A percentile compares a stretch with the other conserved stretches of the same genome.
These are phyloP conservation scores for Aspergillus flavus DNA, from an alignment of 2,329 filamentous ascomycete species.

Conservation along the genomic window DNA sequence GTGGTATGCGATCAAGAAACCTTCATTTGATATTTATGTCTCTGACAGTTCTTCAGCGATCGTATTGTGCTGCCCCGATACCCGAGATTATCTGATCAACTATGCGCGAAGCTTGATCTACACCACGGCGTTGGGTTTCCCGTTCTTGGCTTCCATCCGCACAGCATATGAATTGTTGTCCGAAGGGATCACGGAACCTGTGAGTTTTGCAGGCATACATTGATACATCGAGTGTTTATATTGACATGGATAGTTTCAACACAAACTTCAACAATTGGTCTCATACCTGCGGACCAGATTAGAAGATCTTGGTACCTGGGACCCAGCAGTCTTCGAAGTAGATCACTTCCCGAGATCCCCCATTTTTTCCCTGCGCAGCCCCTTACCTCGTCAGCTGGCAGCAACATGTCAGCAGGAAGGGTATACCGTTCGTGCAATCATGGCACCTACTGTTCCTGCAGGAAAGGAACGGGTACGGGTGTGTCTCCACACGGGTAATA, in stretches of 20 bases:
- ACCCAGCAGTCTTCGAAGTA: conserved; percentile 39
- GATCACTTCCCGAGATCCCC: conserved; percentile 57
- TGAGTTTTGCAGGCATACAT: conserved; percentile 28
- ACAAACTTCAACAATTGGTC: conserved; percentile 53
- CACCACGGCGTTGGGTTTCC: conserved; percentile 68
- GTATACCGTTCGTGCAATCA: conserved; percentile 66
- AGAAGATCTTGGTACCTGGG: conserved; percentile 33
- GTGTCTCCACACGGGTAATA: conserved; percentile 70
- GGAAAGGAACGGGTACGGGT: conserved; percentile 67
- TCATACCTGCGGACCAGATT: conserved; percentile 51
- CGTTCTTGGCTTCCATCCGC: conserved; percentile 61
- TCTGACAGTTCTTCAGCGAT: conserved; percentile 49
- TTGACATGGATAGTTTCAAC: conserved; percentile 36
- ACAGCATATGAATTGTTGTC: conserved; percentile 61
- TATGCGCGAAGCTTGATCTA: conserved; percentile 77
- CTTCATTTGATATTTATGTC: conserved; percentile 8
- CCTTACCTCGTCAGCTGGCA: conserved; percentile 61
- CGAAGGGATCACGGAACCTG: conserved; percentile 51
- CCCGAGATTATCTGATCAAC: conserved; percentile 69
- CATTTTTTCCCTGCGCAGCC: conserved; percentile 66
- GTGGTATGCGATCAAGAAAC: conserved; percentile 55
- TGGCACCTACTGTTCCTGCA: conserved; percentile 67
- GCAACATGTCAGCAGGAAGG: conserved; percentile 61
- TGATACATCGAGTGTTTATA: neutral
- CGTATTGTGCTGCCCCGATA: conserved; percentile 62